Base-by-base conservation (phyloP, 192 early-diverging fungal species). In the Entrophospora sp. region DNA sequence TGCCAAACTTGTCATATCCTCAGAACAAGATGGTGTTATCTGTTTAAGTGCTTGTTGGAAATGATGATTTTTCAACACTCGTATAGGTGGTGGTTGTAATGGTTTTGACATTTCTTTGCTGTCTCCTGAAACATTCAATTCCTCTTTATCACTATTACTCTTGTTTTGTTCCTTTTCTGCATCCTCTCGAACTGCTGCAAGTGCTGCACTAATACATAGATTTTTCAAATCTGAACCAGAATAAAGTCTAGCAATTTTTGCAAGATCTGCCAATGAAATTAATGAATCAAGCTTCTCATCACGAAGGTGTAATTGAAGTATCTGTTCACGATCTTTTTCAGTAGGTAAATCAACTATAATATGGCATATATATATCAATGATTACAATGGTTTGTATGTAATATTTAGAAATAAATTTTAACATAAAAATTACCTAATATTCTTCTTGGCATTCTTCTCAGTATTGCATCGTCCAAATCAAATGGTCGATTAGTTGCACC, bases 181-280 rank as follows among this genome's bases (percentile, higher is more conserved):
- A 49, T 77, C 56, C 67, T 89, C 86, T 51, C 84, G 83, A 31
- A 89, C 77, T 5, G 82, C 77, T 2, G 75, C 77, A 30, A 88
- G 73, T 0, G 89, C 94, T 0, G 96, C 91, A 22, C 93, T 83
- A 28, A 98, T 85, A 68, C 91, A 93, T 55, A 98, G 64, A 69
- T 97, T 98, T 75, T 95, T 96, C 57, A 98, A 73, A 72, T 98
- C 96, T 27, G 90, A 92, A 10, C 96, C 96, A 22, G 93, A 95
- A 69, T 89, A 98, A 40, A 83, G 79, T n/a, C 81, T 71, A 1
- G 92, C 91, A 25, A 75, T 77, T 66, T 80, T 78, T 20, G 89
- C 91, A 16, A 97, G 68, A 2, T 82, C 79, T 36, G 61, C 63
- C 34, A 95, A 42, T 55, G 82, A 78, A 1, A 94, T 69, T 13